These are phyloP conservation scores for Dryas alaskensis DNA, from an alignment of 306 rosid species.

Conservation along the genomic window DNA sequence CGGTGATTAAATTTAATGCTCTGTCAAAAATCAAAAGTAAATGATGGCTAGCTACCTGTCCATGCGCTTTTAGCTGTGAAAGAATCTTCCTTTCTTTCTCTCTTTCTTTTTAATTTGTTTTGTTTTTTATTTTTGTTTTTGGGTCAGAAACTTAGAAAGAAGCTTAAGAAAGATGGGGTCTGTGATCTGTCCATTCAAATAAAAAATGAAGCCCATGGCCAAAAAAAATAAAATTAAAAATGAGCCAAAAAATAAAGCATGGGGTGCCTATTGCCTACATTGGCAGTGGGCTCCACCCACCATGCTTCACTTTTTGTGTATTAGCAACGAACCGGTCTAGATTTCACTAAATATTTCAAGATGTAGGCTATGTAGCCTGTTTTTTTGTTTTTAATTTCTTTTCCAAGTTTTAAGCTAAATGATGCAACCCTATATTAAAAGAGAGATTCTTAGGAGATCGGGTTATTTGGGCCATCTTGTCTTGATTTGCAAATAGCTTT, in stretches of 20 bases:
- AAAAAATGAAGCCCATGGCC: neutral
- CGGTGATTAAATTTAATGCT: neutral
- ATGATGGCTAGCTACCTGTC: conserved; percentile 28
- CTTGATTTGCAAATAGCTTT: conserved; percentile 32
- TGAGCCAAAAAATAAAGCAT: conserved; percentile 1
- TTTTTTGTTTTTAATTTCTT: neutral
- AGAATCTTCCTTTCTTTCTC: neutral
- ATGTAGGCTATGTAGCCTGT: neutral
- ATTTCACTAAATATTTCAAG: conserved; percentile 3
- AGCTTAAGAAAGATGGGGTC: conserved; percentile 3
- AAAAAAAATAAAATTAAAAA: neutral
- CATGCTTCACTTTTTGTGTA: neutral
- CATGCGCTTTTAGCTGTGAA: conserved; percentile 2
- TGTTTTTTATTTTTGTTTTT: neutral
- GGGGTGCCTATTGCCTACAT: conserved; percentile 12
- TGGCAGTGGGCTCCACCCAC: conserved; percentile 29
- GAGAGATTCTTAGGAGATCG: neutral
- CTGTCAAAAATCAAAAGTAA: neutral
- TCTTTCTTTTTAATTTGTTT: neutral
- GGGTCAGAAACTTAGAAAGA: neutral
- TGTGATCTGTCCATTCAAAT: neutral
- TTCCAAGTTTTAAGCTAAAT: neutral
- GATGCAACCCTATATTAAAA: neutral
- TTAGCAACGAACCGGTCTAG: conserved; percentile 23
- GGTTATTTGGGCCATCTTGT: conserved; percentile 2